Base-by-base conservation (phyloP, 805 yeast genomes). In the Yarrowia sp. region DNA sequence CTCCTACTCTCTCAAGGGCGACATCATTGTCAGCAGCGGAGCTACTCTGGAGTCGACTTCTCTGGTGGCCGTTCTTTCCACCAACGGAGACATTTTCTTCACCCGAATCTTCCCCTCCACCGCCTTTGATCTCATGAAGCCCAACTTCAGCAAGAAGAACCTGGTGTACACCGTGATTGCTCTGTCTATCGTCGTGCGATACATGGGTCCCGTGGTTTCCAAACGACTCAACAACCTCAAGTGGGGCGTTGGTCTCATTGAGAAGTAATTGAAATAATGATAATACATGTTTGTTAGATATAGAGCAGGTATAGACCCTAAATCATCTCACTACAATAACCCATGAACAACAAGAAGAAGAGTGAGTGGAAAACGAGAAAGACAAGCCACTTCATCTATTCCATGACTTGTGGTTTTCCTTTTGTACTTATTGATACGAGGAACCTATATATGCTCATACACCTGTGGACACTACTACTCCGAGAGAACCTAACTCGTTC, bases 1-100 rank as follows among this genome's bases (percentile, higher is more conserved):
- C 68, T 72, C 76, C 21, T 78, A 86, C 67, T 73, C 74, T n/a
- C 71, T 85, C 4, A 63, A 71, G 59, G 68, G 70, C 14, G 69
- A 78, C 3, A 68, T 72, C 2, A 68, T 86, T 8, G 70, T 80
- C 2, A 79, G 88, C 0, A 80, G 83, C 3, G 80, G 89, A 1
- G 89, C 98, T 0, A 81, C 83, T 41, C 78, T 92, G 61, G 98
- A 93, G 75, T 89, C 96, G 1, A 92, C 98, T 0, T 80, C 88
- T 1, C 65, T 76, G 17, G 80, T 90, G 19, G 82, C 89, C 0
- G 86, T 67, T 79, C 82, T 38, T 76, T 85, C 33, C 48, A 41
- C 19, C 28, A 43, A 19, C 30, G 90, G 88, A 19, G 96, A 90
- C 72, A 73, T 88, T 7, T 92, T 89, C 77, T 89, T 92, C 71